These are phyloP conservation scores for Escovopsis sp. DNA, from an alignment of 2,329 filamentous ascomycete genomes.

Conservation along the genomic window DNA sequence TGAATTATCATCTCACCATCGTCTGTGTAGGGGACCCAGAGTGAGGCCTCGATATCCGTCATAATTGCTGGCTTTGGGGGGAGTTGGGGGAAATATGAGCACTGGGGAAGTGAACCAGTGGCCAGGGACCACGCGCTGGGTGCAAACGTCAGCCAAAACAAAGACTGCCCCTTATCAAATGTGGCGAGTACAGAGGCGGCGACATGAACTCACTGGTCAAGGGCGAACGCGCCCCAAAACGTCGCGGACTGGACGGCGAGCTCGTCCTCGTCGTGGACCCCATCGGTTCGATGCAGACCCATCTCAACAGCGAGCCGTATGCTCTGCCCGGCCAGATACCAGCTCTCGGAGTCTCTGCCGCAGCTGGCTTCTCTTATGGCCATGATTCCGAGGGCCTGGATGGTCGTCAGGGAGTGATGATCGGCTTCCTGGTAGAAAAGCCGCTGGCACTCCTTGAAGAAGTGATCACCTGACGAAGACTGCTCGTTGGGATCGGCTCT, in stretches of 20 bases:
- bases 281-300: constrained; percentile 44
- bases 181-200: no score
- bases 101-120: constrained; percentile 46
- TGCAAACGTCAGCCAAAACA: constrained; percentile 8
- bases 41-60: constrained; percentile 41
- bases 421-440: constrained; percentile 43
- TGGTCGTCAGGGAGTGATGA: constrained; percentile 51
- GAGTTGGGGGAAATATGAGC: constrained; percentile 39
- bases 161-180: no score
- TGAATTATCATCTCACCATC: constrained; percentile 30
- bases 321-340: constrained; percentile 58
- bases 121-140: constrained; percentile 49
- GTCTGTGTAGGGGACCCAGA: constrained; percentile 45
- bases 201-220: constrained; percentile 41
- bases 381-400: constrained; percentile 65
- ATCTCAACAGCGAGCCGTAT: constrained; percentile 59
- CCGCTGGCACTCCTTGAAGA: constrained; percentile 54
- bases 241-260: constrained; percentile 44
- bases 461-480: constrained; percentile 55
- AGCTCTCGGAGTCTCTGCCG: constrained; percentile 57
- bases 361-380: constrained; percentile 59
- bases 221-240: constrained; percentile 47
- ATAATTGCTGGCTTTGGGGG: constrained; percentile 47
- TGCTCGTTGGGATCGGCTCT: constrained; percentile 47
- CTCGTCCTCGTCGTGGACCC: constrained; percentile 37